Percentiles rank a stretch among this genome's conserved stretches.
Conservation (phyloP, 805 yeast genomes). For the Wickerhamia fluorescens region DNA sequence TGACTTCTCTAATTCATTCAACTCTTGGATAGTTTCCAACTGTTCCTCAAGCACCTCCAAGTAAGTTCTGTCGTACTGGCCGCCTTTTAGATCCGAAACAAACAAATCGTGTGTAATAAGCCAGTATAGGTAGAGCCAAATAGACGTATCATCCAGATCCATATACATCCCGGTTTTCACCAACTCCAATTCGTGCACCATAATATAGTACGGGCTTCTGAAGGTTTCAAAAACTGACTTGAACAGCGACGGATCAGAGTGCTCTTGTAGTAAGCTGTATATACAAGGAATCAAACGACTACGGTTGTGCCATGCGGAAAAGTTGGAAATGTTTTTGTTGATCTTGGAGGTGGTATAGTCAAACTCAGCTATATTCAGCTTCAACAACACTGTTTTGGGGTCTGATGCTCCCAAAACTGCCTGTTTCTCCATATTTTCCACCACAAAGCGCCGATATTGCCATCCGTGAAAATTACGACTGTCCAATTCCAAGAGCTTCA, state of each 20-base stretch:
- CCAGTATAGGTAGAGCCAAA: conserved; percentile 90
- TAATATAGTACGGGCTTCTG: conserved; percentile 24
- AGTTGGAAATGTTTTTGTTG: conserved; percentile 80
- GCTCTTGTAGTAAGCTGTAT: conserved; percentile 16
- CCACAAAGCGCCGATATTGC: conserved; percentile 81
- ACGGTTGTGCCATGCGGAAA: conserved; percentile 94
- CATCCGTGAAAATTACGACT: conserved; percentile 91
- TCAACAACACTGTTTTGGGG: conserved; percentile 2
- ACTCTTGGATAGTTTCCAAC: conserved; percentile 44
- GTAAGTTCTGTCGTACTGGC: conserved; percentile 22
- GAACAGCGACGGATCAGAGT: conserved; percentile 1
- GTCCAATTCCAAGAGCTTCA: conserved; percentile 62
- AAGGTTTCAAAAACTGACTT: conserved; percentile 13
- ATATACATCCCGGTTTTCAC: conserved; percentile 82
- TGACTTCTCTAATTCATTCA: conserved; percentile 66
- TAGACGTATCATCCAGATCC: conserved; percentile 90
- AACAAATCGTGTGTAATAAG: conserved; percentile 43
- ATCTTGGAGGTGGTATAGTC: conserved; percentile 73
- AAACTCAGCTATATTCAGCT: conserved; percentile 42
- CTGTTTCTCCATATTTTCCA: conserved; percentile 31
- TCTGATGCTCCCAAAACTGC: background rate
- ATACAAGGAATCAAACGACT: conserved; percentile 57
- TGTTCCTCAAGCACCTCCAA: conserved; percentile 38
- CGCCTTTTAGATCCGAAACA: conserved; percentile 11
- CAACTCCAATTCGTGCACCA: conserved; percentile 55